phyloP scores from a whole-genome alignment of 495 filamentous ascomycete species.

The Parmelia sp. region DNA sequence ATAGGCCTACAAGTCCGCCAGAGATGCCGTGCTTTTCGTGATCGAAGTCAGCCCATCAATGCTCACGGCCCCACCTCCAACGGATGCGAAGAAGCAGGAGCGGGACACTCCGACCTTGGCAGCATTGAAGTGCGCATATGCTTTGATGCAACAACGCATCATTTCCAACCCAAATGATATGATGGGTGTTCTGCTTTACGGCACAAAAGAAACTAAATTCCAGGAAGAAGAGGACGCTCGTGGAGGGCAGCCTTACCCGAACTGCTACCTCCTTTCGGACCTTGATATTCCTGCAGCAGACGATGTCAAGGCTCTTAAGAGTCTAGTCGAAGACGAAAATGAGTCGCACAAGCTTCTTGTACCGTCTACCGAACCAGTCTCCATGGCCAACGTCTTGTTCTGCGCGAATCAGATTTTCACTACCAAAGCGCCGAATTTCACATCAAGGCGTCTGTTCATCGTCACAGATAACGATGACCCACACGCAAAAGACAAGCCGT shows the following conservation, averaged over 20 bases:
- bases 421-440: slow-evolving; percentile 88
- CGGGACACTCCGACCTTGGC: slow-evolving; percentile 67
- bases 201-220: slow-evolving; percentile 81
- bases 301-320: slow-evolving; percentile 75
- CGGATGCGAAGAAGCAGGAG: slow-evolving; percentile 63
- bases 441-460: slow-evolving; percentile 85
- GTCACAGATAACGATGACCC: slow-evolving; percentile 94
- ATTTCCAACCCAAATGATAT: slow-evolving; percentile 95
- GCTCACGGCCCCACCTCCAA: slow-evolving; percentile 59
- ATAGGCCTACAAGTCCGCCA: slow-evolving; percentile 85
- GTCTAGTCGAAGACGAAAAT: slow-evolving; percentile 67
- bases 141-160: slow-evolving; percentile 95
- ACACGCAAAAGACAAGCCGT: slow-evolving; percentile 60
- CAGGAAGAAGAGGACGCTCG: slow-evolving; percentile 56
- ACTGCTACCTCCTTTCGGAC: slow-evolving; percentile 89
- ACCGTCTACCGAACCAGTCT: slow-evolving; percentile 60
- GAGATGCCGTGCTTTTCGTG: slow-evolving; percentile 94
- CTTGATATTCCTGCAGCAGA: slow-evolving; percentile 79
- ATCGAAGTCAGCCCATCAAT: slow-evolving; percentile 93
- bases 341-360: slow-evolving; percentile 56
- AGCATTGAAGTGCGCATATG: slow-evolving; percentile 89
- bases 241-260: slow-evolving; percentile 65
- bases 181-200: slow-evolving; percentile 95
- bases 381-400: slow-evolving; percentile 88
- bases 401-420: slow-evolving; percentile 96